These are phyloP conservation scores for Ceratopteris richardii DNA, from an alignment of 75 land plant genomes.

Conservation along the genomic window DNA sequence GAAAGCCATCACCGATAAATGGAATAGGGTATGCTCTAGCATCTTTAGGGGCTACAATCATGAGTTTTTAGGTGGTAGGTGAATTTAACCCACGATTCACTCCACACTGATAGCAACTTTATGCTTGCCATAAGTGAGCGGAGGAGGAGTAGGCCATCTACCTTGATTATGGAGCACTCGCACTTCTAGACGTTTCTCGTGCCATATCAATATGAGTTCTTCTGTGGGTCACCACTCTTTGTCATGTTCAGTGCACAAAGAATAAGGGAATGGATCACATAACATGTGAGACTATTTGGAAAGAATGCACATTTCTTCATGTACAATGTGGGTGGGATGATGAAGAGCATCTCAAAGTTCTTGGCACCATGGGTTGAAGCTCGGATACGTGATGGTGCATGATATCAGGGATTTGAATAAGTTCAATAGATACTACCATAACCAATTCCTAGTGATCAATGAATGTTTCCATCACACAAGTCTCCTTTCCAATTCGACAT, in stretches of 20 bases:
- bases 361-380: constrained; percentile 13
- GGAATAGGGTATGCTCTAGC: too few relatives aligned
- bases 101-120: too few relatives aligned
- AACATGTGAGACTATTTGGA: constrained; percentile 13
- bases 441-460: constrained; percentile 21
- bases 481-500: constrained; percentile 14
- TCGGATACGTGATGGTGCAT: constrained; percentile 13
- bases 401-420: constrained; percentile 7
- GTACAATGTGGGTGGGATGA: constrained; percentile 13
- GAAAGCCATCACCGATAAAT: too few relatives aligned
- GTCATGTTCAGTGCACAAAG: constrained; percentile 13
- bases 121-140: too few relatives aligned
- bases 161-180: too few relatives aligned
- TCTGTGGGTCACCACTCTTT: constrained; percentile 19
- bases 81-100: too few relatives aligned
- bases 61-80: too few relatives aligned
- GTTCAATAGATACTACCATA: too few relatives aligned
- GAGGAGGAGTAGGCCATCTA: too few relatives aligned
- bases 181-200: background rate
- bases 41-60: too few relatives aligned
- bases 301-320: constrained; percentile 9
- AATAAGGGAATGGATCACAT: constrained; percentile 23
- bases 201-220: constrained; percentile 13
- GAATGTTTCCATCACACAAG: constrained; percentile 10
- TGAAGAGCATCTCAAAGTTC: background rate